phyloP scores from a whole-genome alignment of 495 filamentous ascomycete genomes.

The Penicillium steckii region DNA sequence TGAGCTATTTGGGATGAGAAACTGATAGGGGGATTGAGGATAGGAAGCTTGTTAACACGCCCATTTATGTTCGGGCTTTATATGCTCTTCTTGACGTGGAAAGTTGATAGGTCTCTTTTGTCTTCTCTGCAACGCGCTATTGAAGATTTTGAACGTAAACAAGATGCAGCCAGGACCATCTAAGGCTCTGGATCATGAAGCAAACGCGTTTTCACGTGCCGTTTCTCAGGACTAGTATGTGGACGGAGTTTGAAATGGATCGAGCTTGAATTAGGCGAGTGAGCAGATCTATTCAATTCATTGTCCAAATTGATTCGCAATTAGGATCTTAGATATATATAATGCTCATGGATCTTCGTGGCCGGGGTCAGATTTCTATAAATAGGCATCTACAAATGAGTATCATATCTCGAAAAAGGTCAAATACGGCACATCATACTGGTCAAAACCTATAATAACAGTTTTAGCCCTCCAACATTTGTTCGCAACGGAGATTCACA shows the following conservation, averaged over 20 bases:
- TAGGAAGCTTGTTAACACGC: not conserved
- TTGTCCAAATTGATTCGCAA: constrained; percentile 4
- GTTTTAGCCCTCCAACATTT: not conserved
- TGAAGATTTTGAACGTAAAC: constrained; percentile 7
- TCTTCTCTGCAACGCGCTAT: constrained; percentile 7
- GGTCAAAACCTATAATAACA: not conserved
- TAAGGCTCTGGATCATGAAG: not conserved
- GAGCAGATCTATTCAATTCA: constrained; percentile 6
- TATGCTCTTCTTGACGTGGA: constrained; percentile 9
- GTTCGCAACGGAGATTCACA: not conserved
- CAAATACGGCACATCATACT: constrained; percentile 1
- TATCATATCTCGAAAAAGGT: not conserved
- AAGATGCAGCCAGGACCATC: constrained; percentile 6
- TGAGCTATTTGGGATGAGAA: constrained; percentile 7
- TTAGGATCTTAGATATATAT: constrained; percentile 7
- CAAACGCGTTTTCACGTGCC: constrained; percentile 11
- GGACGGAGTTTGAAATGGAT: constrained; percentile 5
- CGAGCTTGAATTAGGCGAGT: not conserved
- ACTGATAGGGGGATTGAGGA: constrained; percentile 4
- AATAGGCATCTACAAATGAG: not conserved
- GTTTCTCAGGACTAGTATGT: constrained; percentile 4
- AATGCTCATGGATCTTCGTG: constrained; percentile 1
- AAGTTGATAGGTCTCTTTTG: constrained; percentile 10
- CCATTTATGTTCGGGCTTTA: constrained; percentile 7
- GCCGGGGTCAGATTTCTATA: constrained; percentile 2